Evolutionary conservation across 2,329 filamentous ascomycete genomes (phyloP).

Genomic region (Colletotrichum sp.): DNA sequence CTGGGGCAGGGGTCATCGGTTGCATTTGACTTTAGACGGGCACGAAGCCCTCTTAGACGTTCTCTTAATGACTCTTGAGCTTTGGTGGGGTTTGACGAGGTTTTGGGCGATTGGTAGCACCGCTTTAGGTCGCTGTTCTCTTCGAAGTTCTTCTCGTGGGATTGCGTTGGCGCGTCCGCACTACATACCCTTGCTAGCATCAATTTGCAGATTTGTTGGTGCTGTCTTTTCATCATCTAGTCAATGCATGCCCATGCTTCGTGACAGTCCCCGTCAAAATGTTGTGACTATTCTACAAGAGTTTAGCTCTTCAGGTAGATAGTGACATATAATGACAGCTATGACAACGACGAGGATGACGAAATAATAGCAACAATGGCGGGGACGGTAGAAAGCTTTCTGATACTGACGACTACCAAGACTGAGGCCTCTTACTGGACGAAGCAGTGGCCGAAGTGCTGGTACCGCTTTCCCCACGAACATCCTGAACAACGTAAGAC

Average conservation of each 20-base stretch:
- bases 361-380: too few species aligned
- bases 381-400: too few species aligned
- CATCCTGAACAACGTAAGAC: not conserved
- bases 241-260: not conserved
- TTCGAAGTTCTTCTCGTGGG: not conserved
- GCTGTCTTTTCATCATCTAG: not conserved
- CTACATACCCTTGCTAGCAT: not conserved
- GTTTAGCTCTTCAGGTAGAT: accelerated
- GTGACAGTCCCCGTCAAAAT: too few species aligned
- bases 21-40: not conserved
- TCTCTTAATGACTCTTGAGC: not conserved
- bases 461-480: too few species aligned
- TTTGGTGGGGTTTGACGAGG: not conserved
- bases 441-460: too few species aligned
- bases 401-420: too few species aligned
- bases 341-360: too few species aligned
- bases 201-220: not conserved
- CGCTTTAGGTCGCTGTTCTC: not conserved
- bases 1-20: not conserved
- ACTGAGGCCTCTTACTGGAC: too few species aligned
- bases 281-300: not conserved
- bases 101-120: not conserved
- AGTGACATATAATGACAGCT: not conserved
- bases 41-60: not conserved
- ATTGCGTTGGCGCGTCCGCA: not conserved